A percentile compares a stretch with the other conserved stretches of the same genome.
Conservation (phyloP, 75 land plant species). For the Pinus tabuliformis region DNA sequence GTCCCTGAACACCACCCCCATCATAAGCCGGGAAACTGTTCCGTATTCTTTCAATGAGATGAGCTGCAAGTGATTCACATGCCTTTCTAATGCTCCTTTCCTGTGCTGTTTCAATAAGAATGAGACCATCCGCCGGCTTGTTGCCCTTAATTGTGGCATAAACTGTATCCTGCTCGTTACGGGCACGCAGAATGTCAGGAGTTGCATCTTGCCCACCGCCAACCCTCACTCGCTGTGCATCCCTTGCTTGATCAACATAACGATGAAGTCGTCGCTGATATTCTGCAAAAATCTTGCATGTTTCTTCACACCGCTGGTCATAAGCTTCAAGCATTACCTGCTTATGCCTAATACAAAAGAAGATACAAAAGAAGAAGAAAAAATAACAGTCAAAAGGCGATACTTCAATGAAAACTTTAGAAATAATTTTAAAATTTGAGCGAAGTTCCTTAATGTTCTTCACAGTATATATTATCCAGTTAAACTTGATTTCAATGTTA, state of each 20-base stretch:
- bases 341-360: conserved; percentile 65
- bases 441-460: not conserved
- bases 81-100: conserved; percentile 83
- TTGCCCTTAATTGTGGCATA: conserved; percentile 70
- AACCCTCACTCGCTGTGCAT: conserved; percentile 59
- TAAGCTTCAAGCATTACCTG: conserved; percentile 91
- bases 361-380: not conserved
- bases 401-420: no score
- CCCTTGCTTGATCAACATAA: conserved; percentile 83
- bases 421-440: not conserved
- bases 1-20: conserved; percentile 60
- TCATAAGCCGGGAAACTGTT: conserved; percentile 83
- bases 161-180: conserved; percentile 54
- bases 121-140: conserved; percentile 58
- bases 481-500: no score
- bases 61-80: conserved; percentile 76
- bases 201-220: conserved; percentile 33
- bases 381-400: not conserved
- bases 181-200: conserved; percentile 27
- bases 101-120: conserved; percentile 75
- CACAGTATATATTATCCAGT: no score
- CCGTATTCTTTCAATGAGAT: conserved; percentile 64
- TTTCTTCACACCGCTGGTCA: conserved; percentile 92
- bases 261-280: conserved; percentile 77
- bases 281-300: conserved; percentile 85